Evolutionary conservation across 495 filamentous ascomycete species (phyloP).

Genomic region (Penicillium manginii): DNA sequence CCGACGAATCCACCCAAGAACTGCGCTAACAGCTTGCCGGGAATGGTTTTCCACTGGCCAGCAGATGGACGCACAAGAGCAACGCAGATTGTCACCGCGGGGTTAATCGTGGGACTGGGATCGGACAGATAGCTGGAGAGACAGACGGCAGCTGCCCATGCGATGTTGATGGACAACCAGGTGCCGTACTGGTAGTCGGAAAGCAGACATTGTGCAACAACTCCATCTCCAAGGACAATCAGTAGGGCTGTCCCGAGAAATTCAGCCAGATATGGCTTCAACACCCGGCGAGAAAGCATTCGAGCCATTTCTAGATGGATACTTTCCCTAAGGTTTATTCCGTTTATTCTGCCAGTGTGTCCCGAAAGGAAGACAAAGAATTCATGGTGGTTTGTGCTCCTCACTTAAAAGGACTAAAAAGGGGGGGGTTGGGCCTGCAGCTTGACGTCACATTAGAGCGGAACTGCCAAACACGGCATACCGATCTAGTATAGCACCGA

Average conservation of each 20-base stretch:
- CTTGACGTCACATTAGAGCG: not conserved
- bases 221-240: constrained; percentile 42
- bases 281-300: constrained; percentile 32
- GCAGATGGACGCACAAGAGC: constrained; percentile 36
- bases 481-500: not conserved
- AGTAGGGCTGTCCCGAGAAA: constrained; percentile 42
- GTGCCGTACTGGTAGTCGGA: constrained; percentile 44
- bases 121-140: constrained; percentile 35
- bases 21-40: constrained; percentile 36
- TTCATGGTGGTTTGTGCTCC: not conserved
- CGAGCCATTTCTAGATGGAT: constrained; percentile 27
- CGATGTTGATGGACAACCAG: constrained; percentile 43
- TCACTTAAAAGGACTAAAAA: constrained; percentile 1
- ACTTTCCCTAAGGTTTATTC: not conserved
- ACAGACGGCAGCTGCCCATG: constrained; percentile 40
- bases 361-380: not conserved
- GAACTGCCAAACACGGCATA: not conserved
- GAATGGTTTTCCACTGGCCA: constrained; percentile 35
- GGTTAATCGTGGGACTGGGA: constrained; percentile 39
- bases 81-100: constrained; percentile 32
- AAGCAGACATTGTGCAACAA: constrained; percentile 39
- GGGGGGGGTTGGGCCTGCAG: not conserved
- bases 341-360: not conserved
- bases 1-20: constrained; percentile 40
- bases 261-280: constrained; percentile 40